Evolutionary conservation across 2,329 filamentous ascomycete species (phyloP).

Genomic region (Diplocarpon rosae): DNA sequence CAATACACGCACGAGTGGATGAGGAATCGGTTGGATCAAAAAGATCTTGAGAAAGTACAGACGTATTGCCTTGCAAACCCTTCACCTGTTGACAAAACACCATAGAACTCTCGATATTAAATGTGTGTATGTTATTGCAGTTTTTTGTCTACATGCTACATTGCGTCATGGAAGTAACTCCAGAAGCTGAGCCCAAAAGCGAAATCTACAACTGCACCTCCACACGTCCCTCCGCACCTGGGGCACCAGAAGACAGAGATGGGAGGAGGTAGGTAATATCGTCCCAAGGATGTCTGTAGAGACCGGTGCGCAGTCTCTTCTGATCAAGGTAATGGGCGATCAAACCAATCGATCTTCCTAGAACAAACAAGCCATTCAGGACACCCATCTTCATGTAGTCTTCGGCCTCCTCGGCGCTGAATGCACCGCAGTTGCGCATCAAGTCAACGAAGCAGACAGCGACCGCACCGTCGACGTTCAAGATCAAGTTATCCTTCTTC

Average conservation of each 20-base stretch:
- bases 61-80: no score
- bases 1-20: neutral
- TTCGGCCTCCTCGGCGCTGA: slow-evolving; percentile 91
- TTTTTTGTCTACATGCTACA: slow-evolving; percentile 18
- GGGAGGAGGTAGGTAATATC: slow-evolving; percentile 94
- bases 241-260: slow-evolving; percentile 59
- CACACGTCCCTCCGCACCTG: slow-evolving; percentile 74
- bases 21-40: neutral
- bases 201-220: slow-evolving; percentile 60
- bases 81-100: no score
- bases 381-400: slow-evolving; percentile 99
- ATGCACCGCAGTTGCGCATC: slow-evolving; percentile 94
- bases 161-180: slow-evolving; percentile 14
- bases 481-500: slow-evolving; percentile 99
- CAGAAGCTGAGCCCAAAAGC: slow-evolving; percentile 6
- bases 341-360: slow-evolving; percentile 92
- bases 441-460: slow-evolving; percentile 98
- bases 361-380: slow-evolving; percentile 96
- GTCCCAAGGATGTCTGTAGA: slow-evolving; percentile 99
- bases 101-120: slow-evolving; percentile 7
- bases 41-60: neutral
- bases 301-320: slow-evolving; percentile 95
- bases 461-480: slow-evolving; percentile 97
- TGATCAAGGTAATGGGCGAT: slow-evolving; percentile 99
- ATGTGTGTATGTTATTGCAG: slow-evolving; percentile 12